Conservation (phyloP, 202 grass and related monocot genomes). For the Zizania palustris region DNA sequence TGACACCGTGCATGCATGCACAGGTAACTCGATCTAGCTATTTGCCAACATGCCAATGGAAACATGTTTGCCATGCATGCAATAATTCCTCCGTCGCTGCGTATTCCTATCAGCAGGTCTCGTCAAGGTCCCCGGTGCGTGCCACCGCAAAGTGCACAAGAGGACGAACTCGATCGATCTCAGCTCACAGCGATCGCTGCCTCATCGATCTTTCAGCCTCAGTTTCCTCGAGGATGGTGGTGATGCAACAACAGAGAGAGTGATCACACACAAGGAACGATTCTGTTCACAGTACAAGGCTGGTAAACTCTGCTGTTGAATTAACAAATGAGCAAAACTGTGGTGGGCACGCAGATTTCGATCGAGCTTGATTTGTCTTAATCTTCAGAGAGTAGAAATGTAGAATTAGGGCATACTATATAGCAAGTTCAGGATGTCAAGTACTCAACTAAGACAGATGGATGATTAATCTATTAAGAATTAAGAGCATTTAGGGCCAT, state of each 20-base stretch:
- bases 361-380: conserved; percentile 30
- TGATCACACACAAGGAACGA: conserved; percentile 2
- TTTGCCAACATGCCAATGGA: conserved; percentile 20
- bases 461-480: not conserved
- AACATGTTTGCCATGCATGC: conserved; percentile 29
- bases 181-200: conserved; percentile 11
- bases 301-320: not conserved
- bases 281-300: not conserved
- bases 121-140: conserved; percentile 26
- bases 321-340: conserved; percentile 2
- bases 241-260: not conserved
- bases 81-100: not conserved
- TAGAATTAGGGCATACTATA: not conserved
- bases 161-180: no score
- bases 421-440: not conserved
- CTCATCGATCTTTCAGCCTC: conserved; percentile 12
- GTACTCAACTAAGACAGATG: not conserved
- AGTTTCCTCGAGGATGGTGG: conserved; percentile 21
- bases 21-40: conserved; percentile 6
- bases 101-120: not conserved
- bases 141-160: conserved; percentile 21
- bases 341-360: conserved; percentile 27
- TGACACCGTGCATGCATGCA: conserved; percentile 24
- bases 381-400: not conserved
- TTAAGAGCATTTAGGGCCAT: conserved; percentile 26